phyloP scores from a whole-genome alignment of 139 green algal species.

The Prasinococcaceae sp. region DNA sequence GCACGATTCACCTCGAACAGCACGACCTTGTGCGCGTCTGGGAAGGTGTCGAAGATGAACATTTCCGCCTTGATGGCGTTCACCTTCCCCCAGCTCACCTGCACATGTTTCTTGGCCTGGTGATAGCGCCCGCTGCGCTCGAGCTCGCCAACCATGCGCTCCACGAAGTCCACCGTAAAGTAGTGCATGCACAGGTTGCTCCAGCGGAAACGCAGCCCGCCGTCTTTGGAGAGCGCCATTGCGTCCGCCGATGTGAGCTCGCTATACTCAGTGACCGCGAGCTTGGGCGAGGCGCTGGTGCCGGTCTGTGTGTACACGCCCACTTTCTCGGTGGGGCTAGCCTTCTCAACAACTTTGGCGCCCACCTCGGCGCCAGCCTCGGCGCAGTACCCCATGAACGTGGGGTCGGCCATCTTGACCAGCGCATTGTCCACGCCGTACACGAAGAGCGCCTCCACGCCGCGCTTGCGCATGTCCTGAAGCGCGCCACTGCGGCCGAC shows the following conservation, averaged over 20 bases:
- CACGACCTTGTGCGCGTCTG: slow-evolving; percentile 22
- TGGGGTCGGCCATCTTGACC: slow-evolving; percentile 16
- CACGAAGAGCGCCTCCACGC: slow-evolving; percentile 14
- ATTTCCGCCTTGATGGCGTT: slow-evolving; percentile 84
- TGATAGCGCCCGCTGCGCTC: slow-evolving; percentile 43
- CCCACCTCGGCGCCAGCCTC: slow-evolving; percentile 14
- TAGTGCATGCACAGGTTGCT: slow-evolving; percentile 94
- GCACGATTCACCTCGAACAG: slow-evolving; percentile 44
- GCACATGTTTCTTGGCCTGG: slow-evolving; percentile 69
- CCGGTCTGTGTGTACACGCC: too few relatives aligned
- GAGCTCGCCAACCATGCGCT: slow-evolving; percentile 8
- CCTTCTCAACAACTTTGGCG: slow-evolving; percentile 15
- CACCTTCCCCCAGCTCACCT: slow-evolving; percentile 30
- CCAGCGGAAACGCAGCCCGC: slow-evolving; percentile 39
- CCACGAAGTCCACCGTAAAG: slow-evolving; percentile 65
- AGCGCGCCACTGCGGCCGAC: background rate
- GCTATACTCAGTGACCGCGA: slow-evolving; percentile 19
- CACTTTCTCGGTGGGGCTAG: slow-evolving; percentile 18
- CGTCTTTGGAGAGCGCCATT: too few relatives aligned
- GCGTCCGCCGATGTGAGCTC: too few relatives aligned
- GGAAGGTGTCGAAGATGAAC: slow-evolving; percentile 95
- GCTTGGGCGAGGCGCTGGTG: too few relatives aligned
- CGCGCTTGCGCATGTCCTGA: background rate
- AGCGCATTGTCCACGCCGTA: slow-evolving; percentile 28
- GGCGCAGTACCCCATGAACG: slow-evolving; percentile 24